Conservation (phyloP, 129 eudicot species). For the Flaveria bidentis region DNA sequence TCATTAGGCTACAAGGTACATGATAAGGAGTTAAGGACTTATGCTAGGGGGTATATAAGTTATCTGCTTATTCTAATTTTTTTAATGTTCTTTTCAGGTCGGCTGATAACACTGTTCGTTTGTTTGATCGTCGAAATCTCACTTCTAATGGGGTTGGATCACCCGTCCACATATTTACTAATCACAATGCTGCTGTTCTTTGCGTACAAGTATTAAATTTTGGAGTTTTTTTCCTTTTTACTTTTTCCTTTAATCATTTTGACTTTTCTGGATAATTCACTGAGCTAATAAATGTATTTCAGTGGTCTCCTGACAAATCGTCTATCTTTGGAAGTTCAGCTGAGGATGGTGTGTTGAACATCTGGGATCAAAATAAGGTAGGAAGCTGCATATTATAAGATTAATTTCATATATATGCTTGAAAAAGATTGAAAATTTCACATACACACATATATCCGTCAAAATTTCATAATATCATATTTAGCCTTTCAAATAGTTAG, state of each 20-base stretch:
- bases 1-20: neutral
- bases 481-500: neutral
- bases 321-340: slow-evolving; percentile 97
- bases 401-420: too few species aligned
- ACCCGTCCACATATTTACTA: slow-evolving; percentile 78
- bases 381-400: neutral
- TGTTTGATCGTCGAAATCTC: slow-evolving; percentile 93
- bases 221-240: neutral
- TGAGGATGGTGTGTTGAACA: slow-evolving; percentile 76
- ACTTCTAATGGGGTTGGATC: slow-evolving; percentile 83
- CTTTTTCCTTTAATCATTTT: neutral
- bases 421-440: too few species aligned
- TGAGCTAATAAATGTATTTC: slow-evolving; percentile 24
- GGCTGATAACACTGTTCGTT: slow-evolving; percentile 80
- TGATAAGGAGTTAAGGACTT: slow-evolving; percentile 4
- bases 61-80: neutral
- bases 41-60: neutral
- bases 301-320: slow-evolving; percentile 96
- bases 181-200: slow-evolving; percentile 82
- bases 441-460: neutral
- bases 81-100: slow-evolving; percentile 49
- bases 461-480: neutral
- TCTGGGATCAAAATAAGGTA: slow-evolving; percentile 86
- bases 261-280: slow-evolving; percentile 15
- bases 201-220: slow-evolving; percentile 74